Percentiles rank a stretch among this genome's conserved stretches.
These are phyloP conservation scores for Hypholoma fasciculare DNA, from an alignment of 768 basidiomycete species.

Conservation along the genomic window DNA sequence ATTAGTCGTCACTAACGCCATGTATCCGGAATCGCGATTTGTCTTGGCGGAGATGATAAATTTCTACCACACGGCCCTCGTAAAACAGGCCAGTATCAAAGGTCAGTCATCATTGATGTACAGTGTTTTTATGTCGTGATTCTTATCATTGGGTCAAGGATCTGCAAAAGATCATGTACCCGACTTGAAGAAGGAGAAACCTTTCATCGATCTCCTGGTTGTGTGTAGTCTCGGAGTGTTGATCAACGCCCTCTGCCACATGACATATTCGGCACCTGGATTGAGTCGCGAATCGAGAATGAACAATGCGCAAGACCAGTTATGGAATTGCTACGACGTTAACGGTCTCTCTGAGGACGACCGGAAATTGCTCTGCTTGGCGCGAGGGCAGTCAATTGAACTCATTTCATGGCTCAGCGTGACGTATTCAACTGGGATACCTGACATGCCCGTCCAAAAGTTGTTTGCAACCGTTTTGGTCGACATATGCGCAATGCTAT, in stretches of 20 bases:
- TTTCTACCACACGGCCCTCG: conserved; percentile 8
- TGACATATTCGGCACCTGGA: not conserved
- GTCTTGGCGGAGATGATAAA: conserved; percentile 13
- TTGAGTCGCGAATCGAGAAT: not conserved
- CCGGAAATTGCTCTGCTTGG: not conserved
- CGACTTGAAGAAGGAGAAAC: not conserved
- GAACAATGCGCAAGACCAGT: not conserved
- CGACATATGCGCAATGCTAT: not conserved
- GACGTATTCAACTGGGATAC: not conserved
- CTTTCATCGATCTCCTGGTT: not conserved
- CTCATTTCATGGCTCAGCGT: not conserved
- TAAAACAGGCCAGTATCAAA: not conserved
- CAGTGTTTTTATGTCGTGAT: too few species aligned
- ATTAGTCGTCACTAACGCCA: conserved; percentile 13
- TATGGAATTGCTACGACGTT: not conserved
- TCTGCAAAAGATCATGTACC: not conserved
- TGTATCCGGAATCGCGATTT: conserved; percentile 2
- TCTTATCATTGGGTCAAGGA: not conserved
- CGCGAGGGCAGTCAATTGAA: not conserved
- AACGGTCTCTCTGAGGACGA: not conserved
- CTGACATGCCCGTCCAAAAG: not conserved
- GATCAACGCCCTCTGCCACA: not conserved
- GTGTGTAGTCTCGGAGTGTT: conserved; percentile 1
- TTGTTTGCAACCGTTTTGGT: not conserved
- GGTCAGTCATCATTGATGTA: not conserved